These are phyloP conservation scores for Stagonosporopsis vannaccii DNA, from an alignment of 2,329 filamentous ascomycete genomes.

Conservation along the genomic window DNA sequence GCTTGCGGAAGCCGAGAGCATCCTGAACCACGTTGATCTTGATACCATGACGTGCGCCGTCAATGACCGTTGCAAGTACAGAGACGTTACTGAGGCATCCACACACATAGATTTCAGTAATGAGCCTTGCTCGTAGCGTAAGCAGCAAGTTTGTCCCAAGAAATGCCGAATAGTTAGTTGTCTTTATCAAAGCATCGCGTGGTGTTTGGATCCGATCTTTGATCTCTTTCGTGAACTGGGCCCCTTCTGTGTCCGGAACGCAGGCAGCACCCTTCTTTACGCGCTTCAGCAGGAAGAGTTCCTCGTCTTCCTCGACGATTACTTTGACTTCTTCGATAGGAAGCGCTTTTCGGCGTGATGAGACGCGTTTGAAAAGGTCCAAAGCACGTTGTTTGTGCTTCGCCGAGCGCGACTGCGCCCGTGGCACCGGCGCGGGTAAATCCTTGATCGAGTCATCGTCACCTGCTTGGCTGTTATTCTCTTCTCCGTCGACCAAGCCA, in stretches of 20 bases:
- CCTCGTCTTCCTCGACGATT: conserved; percentile 52
- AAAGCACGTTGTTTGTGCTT: conserved; percentile 48
- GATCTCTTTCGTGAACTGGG: conserved; percentile 60
- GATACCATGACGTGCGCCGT: conserved; percentile 87
- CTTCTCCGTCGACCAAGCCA: conserved; percentile 45
- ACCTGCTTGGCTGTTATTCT: conserved; percentile 44
- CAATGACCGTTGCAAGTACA: conserved; percentile 88
- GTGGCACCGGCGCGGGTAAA: conserved; percentile 29
- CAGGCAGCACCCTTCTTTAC: conserved; percentile 52
- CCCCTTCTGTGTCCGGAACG: conserved; percentile 53
- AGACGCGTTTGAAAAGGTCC: conserved; percentile 48
- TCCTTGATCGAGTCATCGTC: conserved; percentile 43
- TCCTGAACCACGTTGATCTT: conserved; percentile 87
- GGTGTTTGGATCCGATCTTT: conserved; percentile 57
- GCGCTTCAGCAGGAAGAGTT: conserved; percentile 54
- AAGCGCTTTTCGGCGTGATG: conserved; percentile 37
- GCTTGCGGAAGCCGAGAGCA: conserved; percentile 81
- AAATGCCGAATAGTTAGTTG: conserved; percentile 89
- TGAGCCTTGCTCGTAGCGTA: conserved; percentile 80
- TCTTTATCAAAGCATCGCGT: conserved; percentile 66
- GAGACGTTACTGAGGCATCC: conserved; percentile 87
- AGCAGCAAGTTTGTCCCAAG: conserved; percentile 75
- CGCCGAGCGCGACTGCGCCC: conserved; percentile 42
- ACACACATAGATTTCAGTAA: conserved; percentile 89
- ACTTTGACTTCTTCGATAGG: conserved; percentile 39